These are phyloP conservation scores for Globisporangium viniferum DNA, from an alignment of 352 stramenopile genomes.

Conservation along the genomic window DNA sequence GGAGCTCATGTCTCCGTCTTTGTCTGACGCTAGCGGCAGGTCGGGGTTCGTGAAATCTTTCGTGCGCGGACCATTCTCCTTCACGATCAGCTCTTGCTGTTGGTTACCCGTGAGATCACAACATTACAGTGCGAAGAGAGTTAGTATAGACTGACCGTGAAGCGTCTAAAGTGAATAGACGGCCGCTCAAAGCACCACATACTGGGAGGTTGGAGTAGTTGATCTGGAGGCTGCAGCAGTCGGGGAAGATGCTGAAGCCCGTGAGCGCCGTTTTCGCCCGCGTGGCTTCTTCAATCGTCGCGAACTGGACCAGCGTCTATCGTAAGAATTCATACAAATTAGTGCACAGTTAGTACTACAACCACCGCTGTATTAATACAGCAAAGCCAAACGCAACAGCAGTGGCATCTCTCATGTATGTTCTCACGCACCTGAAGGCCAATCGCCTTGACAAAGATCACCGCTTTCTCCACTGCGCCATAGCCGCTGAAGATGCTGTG, in stretches of 20 bases:
- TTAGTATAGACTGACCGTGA: neutral
- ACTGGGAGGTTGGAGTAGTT: slow-evolving; percentile 59
- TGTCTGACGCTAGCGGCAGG: slow-evolving; percentile 20
- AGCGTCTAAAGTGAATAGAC: neutral
- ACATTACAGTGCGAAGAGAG: neutral
- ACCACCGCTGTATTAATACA: neutral
- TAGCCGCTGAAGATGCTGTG: slow-evolving; percentile 44
- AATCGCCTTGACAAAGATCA: slow-evolving; percentile 61
- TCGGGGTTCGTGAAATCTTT: slow-evolving; percentile 50
- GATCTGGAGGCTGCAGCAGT: slow-evolving; percentile 59
- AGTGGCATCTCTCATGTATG: too few species aligned
- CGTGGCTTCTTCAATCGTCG: slow-evolving; percentile 35
- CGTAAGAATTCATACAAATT: neutral
- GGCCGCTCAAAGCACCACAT: neutral
- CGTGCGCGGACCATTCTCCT: slow-evolving; percentile 50
- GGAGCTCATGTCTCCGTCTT: neutral
- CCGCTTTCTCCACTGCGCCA: slow-evolving; percentile 52
- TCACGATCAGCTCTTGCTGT: slow-evolving; percentile 60
- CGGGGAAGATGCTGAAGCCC: slow-evolving; percentile 54
- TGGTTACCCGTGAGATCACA: neutral
- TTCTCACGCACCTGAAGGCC: slow-evolving; percentile 30
- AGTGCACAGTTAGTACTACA: neutral
- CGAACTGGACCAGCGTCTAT: slow-evolving; percentile 58
- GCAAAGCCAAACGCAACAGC: neutral
- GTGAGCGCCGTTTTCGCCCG: slow-evolving; percentile 42